These are phyloP conservation scores for Crithidia mellificae DNA, from an alignment of 208 protist species.

Conservation along the genomic window DNA sequence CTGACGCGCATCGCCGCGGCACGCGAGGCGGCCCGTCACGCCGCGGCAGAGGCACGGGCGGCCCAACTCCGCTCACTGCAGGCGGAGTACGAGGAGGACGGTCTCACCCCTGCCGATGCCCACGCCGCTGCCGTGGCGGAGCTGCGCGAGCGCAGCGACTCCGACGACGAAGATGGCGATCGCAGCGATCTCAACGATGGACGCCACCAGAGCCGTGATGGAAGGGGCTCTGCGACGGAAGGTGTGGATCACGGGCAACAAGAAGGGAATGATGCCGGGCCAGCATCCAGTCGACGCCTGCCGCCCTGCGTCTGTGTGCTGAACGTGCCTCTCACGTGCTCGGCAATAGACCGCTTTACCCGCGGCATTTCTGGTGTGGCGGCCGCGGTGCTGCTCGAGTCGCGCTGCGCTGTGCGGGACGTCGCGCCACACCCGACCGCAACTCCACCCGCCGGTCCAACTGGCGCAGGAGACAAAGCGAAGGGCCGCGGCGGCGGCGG, in stretches of 20 bases:
- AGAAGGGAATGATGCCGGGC: not conserved
- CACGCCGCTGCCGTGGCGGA: conserved; percentile 43
- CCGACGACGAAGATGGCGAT: conserved; percentile 12
- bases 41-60: conserved; percentile 29
- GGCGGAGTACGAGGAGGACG: conserved; percentile 76
- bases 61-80: conserved; percentile 36
- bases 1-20: conserved; percentile 52
- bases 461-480: conserved; percentile 1
- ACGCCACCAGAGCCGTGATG: too few relatives aligned
- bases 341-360: conserved; percentile 14
- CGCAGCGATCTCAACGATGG: not conserved
- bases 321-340: conserved; percentile 5
- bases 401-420: conserved; percentile 26
- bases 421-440: not conserved
- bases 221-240: too few relatives aligned
- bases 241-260: not conserved
- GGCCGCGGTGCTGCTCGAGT: conserved; percentile 24
- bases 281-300: too few relatives aligned
- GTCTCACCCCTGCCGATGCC: conserved; percentile 56
- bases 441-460: not conserved
- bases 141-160: conserved; percentile 37
- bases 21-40: conserved; percentile 42
- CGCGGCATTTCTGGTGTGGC: conserved; percentile 13
- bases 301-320: conserved; percentile 36
- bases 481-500: conserved; percentile 17